A percentile compares a stretch with the other conserved stretches of the same genome.
Evolutionary conservation across 1,284 basidiomycete genomes (phyloP).

Genomic region (Rhodotorula glutinis): DNA sequence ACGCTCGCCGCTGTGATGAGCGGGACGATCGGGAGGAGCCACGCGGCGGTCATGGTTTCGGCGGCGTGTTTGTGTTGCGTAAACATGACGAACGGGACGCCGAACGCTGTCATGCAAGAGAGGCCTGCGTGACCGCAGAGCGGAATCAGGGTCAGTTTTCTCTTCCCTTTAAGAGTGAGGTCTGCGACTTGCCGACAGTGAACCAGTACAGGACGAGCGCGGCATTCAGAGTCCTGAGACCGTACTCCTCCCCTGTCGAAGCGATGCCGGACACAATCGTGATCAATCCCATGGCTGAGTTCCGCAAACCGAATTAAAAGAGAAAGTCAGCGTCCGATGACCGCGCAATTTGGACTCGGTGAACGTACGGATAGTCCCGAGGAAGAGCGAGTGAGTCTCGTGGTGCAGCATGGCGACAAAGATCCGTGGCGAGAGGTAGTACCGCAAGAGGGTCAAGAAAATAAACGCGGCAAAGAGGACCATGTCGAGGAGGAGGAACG

Average conservation of each 20-base stretch:
- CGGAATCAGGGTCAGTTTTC: background rate
- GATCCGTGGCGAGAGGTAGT: conserved; percentile 40
- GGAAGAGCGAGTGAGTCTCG: conserved; percentile 42
- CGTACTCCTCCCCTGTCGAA: conserved; percentile 37
- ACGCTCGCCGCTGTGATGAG: conserved; percentile 41
- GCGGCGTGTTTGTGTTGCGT: conserved; percentile 39
- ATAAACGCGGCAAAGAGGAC: conserved; percentile 39
- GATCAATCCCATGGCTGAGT: conserved; percentile 38
- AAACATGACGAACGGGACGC: conserved; percentile 40
- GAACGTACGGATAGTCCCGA: conserved; percentile 31
- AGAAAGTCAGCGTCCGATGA: no score
- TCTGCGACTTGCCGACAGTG: conserved; percentile 20
- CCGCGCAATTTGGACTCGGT: no score
- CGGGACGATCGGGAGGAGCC: conserved; percentile 44
- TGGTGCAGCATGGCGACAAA: conserved; percentile 41
- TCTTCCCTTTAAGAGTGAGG: no score
- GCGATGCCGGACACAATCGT: conserved; percentile 42
- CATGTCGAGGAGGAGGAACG: conserved; percentile 40
- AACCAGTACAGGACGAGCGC: conserved; percentile 44
- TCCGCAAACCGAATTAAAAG: background rate
- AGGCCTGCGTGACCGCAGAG: conserved; percentile 11
- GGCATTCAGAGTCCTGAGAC: conserved; percentile 32
- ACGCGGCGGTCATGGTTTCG: conserved; percentile 43
- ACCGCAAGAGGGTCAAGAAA: conserved; percentile 40
- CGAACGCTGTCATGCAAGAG: conserved; percentile 30